A percentile compares a stretch with the other conserved stretches of the same genome.
Conservation (phyloP, 208 protist species). For the Wallacemonas sp. region DNA sequence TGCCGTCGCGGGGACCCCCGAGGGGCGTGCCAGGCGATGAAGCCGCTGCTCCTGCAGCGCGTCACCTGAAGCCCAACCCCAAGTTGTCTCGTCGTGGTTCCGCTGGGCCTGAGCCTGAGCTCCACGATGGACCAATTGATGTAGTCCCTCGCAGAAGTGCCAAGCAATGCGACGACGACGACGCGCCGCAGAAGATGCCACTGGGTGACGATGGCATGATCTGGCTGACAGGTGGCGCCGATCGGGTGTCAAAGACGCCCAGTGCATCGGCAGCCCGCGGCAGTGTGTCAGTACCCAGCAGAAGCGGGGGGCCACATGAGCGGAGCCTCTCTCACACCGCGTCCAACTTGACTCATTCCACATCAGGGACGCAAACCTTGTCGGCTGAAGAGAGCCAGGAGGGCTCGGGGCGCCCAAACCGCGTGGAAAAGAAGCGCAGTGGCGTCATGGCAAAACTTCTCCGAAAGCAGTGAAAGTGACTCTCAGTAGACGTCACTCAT, state of each 20-base stretch:
- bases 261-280: neutral
- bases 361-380: neutral
- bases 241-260: neutral
- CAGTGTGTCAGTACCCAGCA: neutral
- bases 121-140: neutral
- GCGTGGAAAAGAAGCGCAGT: slow-evolving; percentile 2
- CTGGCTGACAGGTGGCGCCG: slow-evolving; percentile 18
- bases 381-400: neutral
- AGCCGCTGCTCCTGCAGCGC: neutral
- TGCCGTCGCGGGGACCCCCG: neutral
- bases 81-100: neutral
- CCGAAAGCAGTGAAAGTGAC: neutral
- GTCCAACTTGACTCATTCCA: neutral
- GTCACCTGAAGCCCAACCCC: neutral
- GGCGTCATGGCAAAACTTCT: slow-evolving; percentile 12
- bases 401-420: neutral
- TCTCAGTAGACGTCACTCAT: too few species aligned
- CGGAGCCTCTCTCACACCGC: neutral
- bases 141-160: neutral
- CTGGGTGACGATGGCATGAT: slow-evolving; percentile 1
- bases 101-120: neutral
- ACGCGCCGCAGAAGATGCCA: neutral
- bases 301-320: neutral
- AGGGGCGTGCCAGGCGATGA: slow-evolving; percentile 4
- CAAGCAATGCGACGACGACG: neutral